Percentiles rank a stretch among this genome's conserved stretches.
Conservation (phyloP, 1,284 basidiomycete genomes). For the Flammula alnicola region DNA sequence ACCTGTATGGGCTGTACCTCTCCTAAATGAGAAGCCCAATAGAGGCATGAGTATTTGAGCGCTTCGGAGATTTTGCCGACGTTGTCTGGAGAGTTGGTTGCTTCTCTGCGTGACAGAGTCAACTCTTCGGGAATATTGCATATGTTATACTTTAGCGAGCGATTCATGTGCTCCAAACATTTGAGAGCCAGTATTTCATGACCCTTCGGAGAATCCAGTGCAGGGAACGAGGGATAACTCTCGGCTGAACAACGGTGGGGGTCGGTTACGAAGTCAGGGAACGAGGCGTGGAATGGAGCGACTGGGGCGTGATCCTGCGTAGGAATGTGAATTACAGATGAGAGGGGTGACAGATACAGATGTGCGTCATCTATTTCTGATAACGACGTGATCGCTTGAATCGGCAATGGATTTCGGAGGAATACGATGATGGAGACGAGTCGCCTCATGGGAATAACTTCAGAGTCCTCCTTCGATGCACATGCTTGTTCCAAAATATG, state of each 20-base stretch:
- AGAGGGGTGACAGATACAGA: not conserved
- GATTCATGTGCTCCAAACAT: conserved; percentile 19
- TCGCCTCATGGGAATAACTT: conserved; percentile 4
- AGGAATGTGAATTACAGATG: conserved; percentile 18
- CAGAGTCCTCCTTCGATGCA: not conserved
- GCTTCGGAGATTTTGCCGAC: too few species aligned
- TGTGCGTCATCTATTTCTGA: not conserved
- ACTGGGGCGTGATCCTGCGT: conserved; percentile 7
- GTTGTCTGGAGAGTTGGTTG: too few species aligned
- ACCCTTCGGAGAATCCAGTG: not conserved
- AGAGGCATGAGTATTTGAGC: too few species aligned
- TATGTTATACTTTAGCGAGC: too few species aligned
- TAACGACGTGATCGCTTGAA: conserved; percentile 10
- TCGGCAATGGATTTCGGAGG: conserved; percentile 14
- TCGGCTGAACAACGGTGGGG: conserved; percentile 11
- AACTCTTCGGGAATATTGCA: too few species aligned
- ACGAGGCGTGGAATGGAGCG: conserved; percentile 20
- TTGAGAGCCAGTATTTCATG: conserved; percentile 18
- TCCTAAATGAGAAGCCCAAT: too few species aligned
- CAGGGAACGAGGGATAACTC: conserved; percentile 8
- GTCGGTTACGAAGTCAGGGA: conserved; percentile 20
- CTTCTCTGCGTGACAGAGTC: too few species aligned
- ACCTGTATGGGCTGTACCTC: conserved; percentile 8
- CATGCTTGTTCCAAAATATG: conserved; percentile 16
- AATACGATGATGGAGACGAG: conserved; percentile 9